Base-by-base conservation (phyloP, 176 grass and related monocot genomes). In the Secale cereale region DNA sequence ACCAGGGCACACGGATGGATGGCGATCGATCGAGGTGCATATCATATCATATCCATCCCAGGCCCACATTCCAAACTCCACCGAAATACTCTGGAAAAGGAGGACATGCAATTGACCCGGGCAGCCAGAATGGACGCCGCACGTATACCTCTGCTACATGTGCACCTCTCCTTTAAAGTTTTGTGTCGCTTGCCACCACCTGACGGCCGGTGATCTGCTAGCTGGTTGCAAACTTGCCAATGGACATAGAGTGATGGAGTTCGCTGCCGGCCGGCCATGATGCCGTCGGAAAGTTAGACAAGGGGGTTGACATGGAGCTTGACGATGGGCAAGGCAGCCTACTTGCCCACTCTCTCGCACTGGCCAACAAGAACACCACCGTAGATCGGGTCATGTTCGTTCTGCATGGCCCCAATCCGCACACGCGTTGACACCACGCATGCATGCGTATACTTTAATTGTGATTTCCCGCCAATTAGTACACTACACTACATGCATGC, bases 281-380 rank as follows among this genome's bases (percentile, higher is more conserved):
- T 70, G 13, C 3, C 77, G 87, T 85, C 87, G 82, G 82, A 85
- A 89, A 89, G 43, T 45, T 45, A 4, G 41, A 2, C 45, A 48
- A 1, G 46, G 46, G 45, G 45, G 45, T 6, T 48, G 46, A 50
- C 46, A 50, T 50, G 46, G 48, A 19, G 48, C 4, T 52, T 16
- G 48, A 19, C 16, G 48, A 52, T 7, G 48, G 48, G 48, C 48
- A 52, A 52, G 48, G 2, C 45, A 48, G 45, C 3, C 48, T 6
- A 52, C 5, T 19, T n/a, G n/a, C n/a, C n/a, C n/a, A n/a, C n/a
- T n/a, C n/a, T n/a, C n/a, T n/a, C 39, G 10, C 39, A 40, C 39
- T 40, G 1, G 10, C 39, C 39, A 10, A 4, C 39, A 40, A 40
- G 9, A 40, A 40, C 17, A 52, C 48, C 46, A 45, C 7, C 15